Evolutionary conservation across 352 stramenopile species (phyloP).

Genomic region (Pythium folliculosum): DNA sequence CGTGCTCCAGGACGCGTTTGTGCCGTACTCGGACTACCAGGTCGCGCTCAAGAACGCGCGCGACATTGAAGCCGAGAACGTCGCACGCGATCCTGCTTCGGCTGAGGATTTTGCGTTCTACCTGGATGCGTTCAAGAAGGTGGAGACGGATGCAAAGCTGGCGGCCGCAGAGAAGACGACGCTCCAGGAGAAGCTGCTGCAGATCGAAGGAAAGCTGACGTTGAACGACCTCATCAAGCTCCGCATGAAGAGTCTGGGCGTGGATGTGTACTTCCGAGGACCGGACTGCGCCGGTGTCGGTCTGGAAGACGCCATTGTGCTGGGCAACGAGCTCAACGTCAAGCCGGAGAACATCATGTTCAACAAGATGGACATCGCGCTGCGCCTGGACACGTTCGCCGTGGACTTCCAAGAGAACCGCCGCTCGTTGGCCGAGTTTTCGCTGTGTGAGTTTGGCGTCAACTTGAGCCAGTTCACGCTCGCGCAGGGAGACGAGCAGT

Average conservation of each 20-base stretch:
- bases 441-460: slow-evolving; percentile 28
- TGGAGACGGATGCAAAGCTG: slow-evolving; percentile 33
- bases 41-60: slow-evolving; percentile 26
- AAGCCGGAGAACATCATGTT: slow-evolving; percentile 35
- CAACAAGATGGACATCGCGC: slow-evolving; percentile 31
- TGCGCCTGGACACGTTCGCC: slow-evolving; percentile 27
- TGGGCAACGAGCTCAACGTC: slow-evolving; percentile 27
- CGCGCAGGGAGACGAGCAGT: slow-evolving; percentile 17
- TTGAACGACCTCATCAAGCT: slow-evolving; percentile 30
- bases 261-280: slow-evolving; percentile 31
- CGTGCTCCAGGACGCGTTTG: slow-evolving; percentile 30
- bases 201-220: slow-evolving; percentile 28
- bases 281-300: slow-evolving; percentile 19
- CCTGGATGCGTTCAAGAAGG: slow-evolving; percentile 30
- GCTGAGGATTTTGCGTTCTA: slow-evolving; percentile 33
- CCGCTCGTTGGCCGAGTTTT: slow-evolving; percentile 29
- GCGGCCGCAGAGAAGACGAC: slow-evolving; percentile 23
- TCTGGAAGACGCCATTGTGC: slow-evolving; percentile 17
- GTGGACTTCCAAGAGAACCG: slow-evolving; percentile 28
- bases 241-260: slow-evolving; percentile 30
- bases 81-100: slow-evolving; percentile 6
- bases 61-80: slow-evolving; percentile 22
- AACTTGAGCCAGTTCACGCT: slow-evolving; percentile 29
- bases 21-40: slow-evolving; percentile 35
- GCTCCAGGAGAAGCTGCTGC: slow-evolving; percentile 22